phyloP scores from a whole-genome alignment of 805 yeast species.

The Torulaspora franciscae region DNA sequence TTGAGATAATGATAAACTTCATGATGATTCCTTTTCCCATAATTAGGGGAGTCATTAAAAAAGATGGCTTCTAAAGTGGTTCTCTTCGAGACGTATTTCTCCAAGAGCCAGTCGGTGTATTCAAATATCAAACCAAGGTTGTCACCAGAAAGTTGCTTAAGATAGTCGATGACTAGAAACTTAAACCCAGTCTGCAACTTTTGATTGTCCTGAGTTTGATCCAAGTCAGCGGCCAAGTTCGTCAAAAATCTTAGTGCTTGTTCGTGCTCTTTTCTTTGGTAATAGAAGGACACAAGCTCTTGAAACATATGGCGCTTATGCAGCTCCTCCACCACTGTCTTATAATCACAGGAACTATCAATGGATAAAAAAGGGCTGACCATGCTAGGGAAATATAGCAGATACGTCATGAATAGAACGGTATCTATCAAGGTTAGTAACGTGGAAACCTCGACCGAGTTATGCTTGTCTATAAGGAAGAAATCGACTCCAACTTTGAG shows the following conservation, averaged over 20 bases:
- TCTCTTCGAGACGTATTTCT: conserved; percentile 28
- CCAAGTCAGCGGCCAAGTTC: conserved; percentile 26
- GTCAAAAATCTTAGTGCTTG: conserved; percentile 62
- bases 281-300: conserved; percentile 76
- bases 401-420: conserved; percentile 68
- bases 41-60: conserved; percentile 56
- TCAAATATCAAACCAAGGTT: conserved; percentile 52
- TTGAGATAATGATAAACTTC: conserved; percentile 52
- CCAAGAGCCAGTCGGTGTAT: conserved; percentile 45
- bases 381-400: conserved; percentile 60
- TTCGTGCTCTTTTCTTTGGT: conserved; percentile 53
- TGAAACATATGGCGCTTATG: conserved; percentile 45
- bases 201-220: conserved; percentile 11
- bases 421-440: conserved; percentile 60
- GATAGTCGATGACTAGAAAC: conserved; percentile 42
- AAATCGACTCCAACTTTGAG: conserved; percentile 27
- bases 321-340: conserved; percentile 53
- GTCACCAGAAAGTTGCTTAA: conserved; percentile 49
- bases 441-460: conserved; percentile 33
- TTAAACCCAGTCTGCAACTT: conserved; percentile 16
- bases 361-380: conserved; percentile 80
- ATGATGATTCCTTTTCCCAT: conserved; percentile 51
- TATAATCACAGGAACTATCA: conserved; percentile 65
- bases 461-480: conserved; percentile 31
- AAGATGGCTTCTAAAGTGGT: conserved; percentile 49